These are phyloP conservation scores for Phaeophleospora eucalypticola DNA, from an alignment of 2,329 filamentous ascomycete genomes.

Conservation along the genomic window DNA sequence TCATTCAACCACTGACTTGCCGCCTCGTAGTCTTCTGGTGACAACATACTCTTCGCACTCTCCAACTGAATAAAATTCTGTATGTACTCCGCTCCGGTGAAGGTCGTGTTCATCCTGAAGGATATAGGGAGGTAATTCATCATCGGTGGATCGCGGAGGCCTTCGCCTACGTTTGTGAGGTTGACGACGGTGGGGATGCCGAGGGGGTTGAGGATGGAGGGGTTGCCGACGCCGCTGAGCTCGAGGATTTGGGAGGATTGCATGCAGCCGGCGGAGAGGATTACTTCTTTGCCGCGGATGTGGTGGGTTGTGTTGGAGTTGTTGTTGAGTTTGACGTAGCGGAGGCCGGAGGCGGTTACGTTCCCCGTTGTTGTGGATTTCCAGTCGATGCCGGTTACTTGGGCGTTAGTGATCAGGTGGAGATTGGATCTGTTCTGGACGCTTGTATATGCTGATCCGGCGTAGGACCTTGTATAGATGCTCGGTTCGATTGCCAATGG, in stretches of 20 bases:
- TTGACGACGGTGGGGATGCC: conserved; percentile 26
- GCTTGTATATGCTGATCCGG: conserved; percentile 23
- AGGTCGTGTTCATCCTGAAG: neutral
- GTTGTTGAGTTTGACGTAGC: conserved; percentile 7
- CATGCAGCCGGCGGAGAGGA: conserved; percentile 55
- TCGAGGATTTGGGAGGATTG: conserved; percentile 57
- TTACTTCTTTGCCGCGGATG: conserved; percentile 29
- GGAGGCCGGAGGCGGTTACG: neutral
- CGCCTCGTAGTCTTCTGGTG: conserved; percentile 6
- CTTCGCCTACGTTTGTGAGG: conserved; percentile 1
- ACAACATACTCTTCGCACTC: conserved; percentile 5
- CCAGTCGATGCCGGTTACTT: conserved; percentile 3
- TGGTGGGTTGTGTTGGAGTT: neutral
- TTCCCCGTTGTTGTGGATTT: neutral
- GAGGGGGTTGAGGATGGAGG: conserved; percentile 2
- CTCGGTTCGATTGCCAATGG: neutral
- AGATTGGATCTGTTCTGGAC: conserved; percentile 29
- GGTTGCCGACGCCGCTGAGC: conserved; percentile 55
- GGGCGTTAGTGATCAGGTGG: conserved; percentile 10
- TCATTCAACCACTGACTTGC: conserved; percentile 7
- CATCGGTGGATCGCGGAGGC: conserved; percentile 1
- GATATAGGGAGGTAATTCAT: neutral
- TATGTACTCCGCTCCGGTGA: conserved; percentile 8
- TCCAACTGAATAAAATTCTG: conserved; percentile 13
- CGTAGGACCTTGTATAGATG: conserved; percentile 20